Evolutionary conservation across 2,329 filamentous ascomycete species (phyloP), one percentile per base, ranked within the genome.

Genomic region (Pestalotiopsis sp.): DNA sequence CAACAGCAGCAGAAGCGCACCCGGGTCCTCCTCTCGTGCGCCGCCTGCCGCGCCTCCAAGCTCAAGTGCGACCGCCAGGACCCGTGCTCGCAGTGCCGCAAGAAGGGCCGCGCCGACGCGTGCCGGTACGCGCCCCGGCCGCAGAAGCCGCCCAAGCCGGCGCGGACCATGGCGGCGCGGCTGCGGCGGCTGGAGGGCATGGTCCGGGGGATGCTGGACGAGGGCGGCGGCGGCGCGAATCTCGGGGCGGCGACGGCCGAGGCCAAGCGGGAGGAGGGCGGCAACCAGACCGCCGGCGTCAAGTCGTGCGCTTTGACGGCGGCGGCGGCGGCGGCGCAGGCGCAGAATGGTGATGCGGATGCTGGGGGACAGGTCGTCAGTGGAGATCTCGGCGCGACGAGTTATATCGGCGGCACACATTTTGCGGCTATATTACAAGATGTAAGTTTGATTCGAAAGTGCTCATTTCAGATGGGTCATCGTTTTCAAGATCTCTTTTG

Each of bases 341-440:
- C n/a, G 17, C 27, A 14, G 27, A 36, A 27, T 7, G 14, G 20
- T 17, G 59, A 14, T 20, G 36, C 27, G 11, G 61, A 75, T 69
- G 56, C 71, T 4, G 67, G 71, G 1, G 84, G 81, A 0, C 80
- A 85, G 66, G 80, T 88, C 6, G 79, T 88, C 23, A 77, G 80
- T 25, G 80, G 83, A 2, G 75, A 80, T 45, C 77, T 62, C 36
- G 59, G 78, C 64, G 81, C 80, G 11, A 83, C 82, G 57, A 86
- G 83, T 4, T 90, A 88, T 71, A 83, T 90, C 4, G 87, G 88
- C 1, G 87, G 87, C 3, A 89, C 87, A 59, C 87, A 90, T 69
- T 88, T 87, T 71, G 85, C 88, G 80, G 87, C 87, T 2, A 88
- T 90, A 76, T 77, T 90, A 12, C 85, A 89, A 73, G 86, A 90